Evolutionary conservation across 1,139 yeast species (phyloP).

Genomic region (Blastobotrys capitulatus): DNA sequence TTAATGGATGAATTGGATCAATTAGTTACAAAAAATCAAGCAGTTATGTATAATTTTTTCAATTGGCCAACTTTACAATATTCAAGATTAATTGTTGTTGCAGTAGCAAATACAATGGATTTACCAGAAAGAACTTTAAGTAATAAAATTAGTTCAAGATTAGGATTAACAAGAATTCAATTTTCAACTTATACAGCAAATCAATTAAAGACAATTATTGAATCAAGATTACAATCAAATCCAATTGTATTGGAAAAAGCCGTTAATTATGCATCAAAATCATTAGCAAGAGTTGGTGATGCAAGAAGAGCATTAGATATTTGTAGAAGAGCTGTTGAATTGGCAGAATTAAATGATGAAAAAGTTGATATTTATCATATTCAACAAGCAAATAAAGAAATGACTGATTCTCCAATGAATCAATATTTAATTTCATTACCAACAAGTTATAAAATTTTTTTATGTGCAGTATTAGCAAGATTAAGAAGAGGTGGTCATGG

Average conservation of each 20-base stretch:
- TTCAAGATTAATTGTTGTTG: slow-evolving; percentile 80
- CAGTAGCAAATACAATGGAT: slow-evolving; percentile 97
- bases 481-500: slow-evolving; percentile 64
- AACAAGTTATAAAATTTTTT: slow-evolving; percentile 62
- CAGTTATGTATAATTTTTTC: slow-evolving; percentile 91
- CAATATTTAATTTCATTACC: slow-evolving; percentile 57
- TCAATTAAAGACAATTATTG: slow-evolving; percentile 71
- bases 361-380: slow-evolving; percentile 67
- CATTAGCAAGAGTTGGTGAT: slow-evolving; percentile 96
- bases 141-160: slow-evolving; percentile 84
- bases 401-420: slow-evolving; percentile 67
- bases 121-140: slow-evolving; percentile 84
- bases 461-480: slow-evolving; percentile 61
- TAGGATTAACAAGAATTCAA: slow-evolving; percentile 82
- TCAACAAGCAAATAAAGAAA: slow-evolving; percentile 71
- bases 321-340: slow-evolving; percentile 83
- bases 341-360: slow-evolving; percentile 51
- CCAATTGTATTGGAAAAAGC: slow-evolving; percentile 62
- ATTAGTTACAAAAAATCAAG: slow-evolving; percentile 76
- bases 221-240: slow-evolving; percentile 57
- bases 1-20: slow-evolving; percentile 92
- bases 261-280: slow-evolving; percentile 84
- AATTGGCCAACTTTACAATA: slow-evolving; percentile 90
- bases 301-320: slow-evolving; percentile 90
- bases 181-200: slow-evolving; percentile 83